Evolutionary conservation across 257 asterid genomes (phyloP), one percentile per base, ranked within the genome.

Genomic region (Solanum acaule): DNA sequence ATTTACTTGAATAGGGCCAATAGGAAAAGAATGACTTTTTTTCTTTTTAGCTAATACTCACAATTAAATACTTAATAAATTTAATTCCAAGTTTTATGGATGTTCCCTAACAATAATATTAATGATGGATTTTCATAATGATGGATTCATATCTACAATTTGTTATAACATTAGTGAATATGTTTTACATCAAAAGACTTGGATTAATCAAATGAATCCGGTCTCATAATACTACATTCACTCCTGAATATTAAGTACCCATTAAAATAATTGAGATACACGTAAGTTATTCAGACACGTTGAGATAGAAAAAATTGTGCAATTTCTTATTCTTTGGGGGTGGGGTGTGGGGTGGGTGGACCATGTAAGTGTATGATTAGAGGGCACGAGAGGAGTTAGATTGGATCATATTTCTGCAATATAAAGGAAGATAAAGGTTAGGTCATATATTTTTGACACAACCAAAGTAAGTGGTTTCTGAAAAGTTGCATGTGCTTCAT

Each of bases 401-500:
- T 81, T 73, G 25, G 72, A 44, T 37, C 67, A 40, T 16, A 71
- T 33, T 56, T 81, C 42, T 20, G 77, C 79, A 31, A 25, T 79
- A 25, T 44, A 14, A 82, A 86, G 87, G 83, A 86, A 88, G 89
- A 68, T 86, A 67, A 90, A 90, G 90, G 84, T 59, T 86, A 42
- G 85, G 87, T 88, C 31, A 88, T 70, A 29, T 29, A 70, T 14
- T 31, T 70, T 90, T 86, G 68, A 88, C 49, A 72, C 78, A 78
- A 42, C 87, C 22, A 78, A 79, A 79, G 68, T 88, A 29, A 56
- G 88, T 89, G 90, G 91, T 11, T 67, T 87, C 92, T 91, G 92
- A 89, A 91, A 91, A 91, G 89, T 33, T 86, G 84, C 91, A 85
- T 89, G 86, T 91, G 91, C 70, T 82, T 81, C 29, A 27, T 44